phyloP scores from a whole-genome alignment of 2,329 filamentous ascomycete species.

The Cladosporium sp. region DNA sequence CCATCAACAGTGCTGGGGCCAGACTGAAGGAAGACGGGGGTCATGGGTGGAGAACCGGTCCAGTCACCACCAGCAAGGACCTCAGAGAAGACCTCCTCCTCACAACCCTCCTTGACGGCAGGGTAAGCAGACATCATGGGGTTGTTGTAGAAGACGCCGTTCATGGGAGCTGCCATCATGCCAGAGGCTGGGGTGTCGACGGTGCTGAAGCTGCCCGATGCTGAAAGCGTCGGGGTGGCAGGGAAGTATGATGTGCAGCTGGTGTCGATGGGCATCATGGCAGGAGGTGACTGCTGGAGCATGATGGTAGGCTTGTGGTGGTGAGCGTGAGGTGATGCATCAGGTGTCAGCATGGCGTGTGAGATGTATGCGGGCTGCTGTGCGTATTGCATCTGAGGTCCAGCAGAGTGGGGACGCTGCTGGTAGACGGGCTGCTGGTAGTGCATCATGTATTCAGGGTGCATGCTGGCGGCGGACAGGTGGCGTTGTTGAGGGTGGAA shows the following conservation, averaged over 20 bases:
- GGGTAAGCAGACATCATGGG: conserved; percentile 51
- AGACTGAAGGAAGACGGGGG: conserved; percentile 73
- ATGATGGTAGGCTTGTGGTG: conserved; percentile 75
- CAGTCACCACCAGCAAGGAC: conserved; percentile 73
- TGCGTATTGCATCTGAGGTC: conserved; percentile 37
- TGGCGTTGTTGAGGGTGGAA: conserved; percentile 52
- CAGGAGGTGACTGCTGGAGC: conserved; percentile 56
- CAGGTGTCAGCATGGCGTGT: conserved; percentile 68
- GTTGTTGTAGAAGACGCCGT: conserved; percentile 49
- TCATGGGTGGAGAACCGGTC: conserved; percentile 82
- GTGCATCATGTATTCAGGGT: conserved; percentile 49
- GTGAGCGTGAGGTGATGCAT: conserved; percentile 72
- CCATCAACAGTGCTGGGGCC: conserved; percentile 56
- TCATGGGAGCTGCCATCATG: conserved; percentile 77
- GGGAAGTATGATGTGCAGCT: conserved; percentile 74
- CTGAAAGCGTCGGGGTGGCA: conserved; percentile 82
- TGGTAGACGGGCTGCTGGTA: conserved; percentile 54
- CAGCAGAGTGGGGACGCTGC: conserved; percentile 36
- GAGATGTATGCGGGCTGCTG: conserved; percentile 54
- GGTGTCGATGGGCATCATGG: conserved; percentile 66
- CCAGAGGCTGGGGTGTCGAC: conserved; percentile 80
- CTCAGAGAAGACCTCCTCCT: conserved; percentile 70
- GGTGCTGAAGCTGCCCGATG: conserved; percentile 78
- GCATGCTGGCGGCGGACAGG: conserved; percentile 44
- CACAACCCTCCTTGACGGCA: conserved; percentile 68